A percentile compares a stretch with the other conserved stretches of the same genome.
Evolutionary conservation across 192 early-diverging fungal genomes (phyloP).

Genomic region (Dissophora ornata): DNA sequence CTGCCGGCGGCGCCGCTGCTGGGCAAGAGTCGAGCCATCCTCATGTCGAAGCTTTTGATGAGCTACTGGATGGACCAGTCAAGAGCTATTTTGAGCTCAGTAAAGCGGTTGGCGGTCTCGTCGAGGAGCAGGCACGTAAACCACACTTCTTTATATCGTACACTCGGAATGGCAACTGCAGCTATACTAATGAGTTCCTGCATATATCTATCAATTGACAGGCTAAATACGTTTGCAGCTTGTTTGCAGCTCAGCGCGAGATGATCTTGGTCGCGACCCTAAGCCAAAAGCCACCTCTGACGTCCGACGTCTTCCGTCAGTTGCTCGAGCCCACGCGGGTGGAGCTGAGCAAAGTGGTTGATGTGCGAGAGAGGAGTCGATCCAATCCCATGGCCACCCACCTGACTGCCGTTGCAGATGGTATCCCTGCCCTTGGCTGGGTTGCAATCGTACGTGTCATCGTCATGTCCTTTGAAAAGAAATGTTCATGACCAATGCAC

Average conservation of each 20-base stretch:
- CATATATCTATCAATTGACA: constrained; percentile 25
- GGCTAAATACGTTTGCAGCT: constrained; percentile 66
- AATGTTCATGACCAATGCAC: background rate
- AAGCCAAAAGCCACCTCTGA: constrained; percentile 81
- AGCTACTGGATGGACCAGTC: constrained; percentile 57
- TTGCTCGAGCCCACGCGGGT: constrained; percentile 78
- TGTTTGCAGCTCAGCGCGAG: constrained; percentile 77
- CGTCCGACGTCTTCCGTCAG: constrained; percentile 65
- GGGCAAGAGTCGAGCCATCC: constrained; percentile 51
- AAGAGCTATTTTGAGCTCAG: constrained; percentile 63
- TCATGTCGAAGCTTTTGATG: constrained; percentile 67
- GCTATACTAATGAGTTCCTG: too few species aligned
- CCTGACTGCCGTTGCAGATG: constrained; percentile 87
- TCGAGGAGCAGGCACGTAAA: constrained; percentile 66
- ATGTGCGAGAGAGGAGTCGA: constrained; percentile 84
- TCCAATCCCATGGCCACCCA: constrained; percentile 80
- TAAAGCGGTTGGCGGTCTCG: constrained; percentile 60
- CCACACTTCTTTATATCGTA: background rate
- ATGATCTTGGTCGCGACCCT: constrained; percentile 79
- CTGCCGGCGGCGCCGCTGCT: constrained; percentile 34
- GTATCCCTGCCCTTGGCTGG: constrained; percentile 93
- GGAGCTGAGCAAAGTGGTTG: constrained; percentile 72
- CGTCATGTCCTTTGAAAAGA: too few species aligned
- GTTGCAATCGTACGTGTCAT: constrained; percentile 77
- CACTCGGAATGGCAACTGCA: background rate